Conservation (phyloP, 306 rosid genomes). For the Fragaria iinumae region DNA sequence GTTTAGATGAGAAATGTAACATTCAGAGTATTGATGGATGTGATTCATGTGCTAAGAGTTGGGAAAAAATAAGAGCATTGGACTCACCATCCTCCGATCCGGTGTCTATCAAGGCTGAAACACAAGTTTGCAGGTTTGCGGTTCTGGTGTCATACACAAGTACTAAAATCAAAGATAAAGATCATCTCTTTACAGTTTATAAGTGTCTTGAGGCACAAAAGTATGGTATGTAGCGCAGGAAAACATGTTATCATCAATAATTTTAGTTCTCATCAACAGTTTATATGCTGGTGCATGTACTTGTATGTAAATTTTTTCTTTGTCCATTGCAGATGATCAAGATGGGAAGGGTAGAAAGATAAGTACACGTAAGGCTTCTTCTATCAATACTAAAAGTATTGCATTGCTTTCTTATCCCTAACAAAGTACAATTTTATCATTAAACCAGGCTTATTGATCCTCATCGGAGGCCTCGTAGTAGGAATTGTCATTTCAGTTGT, state of each 20-base stretch:
- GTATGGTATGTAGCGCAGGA: constrained; percentile 15
- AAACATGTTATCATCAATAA: neutral
- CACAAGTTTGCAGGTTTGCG: constrained; percentile 40
- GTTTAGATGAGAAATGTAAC: constrained; percentile 28
- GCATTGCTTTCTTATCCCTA: neutral
- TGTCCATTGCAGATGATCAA: neutral
- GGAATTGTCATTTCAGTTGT: constrained; percentile 19
- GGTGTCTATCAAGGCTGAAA: constrained; percentile 4
- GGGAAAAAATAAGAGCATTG: constrained; percentile 27
- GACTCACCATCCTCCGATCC: constrained; percentile 8
- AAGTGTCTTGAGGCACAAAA: constrained; percentile 35
- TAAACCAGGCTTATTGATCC: constrained; percentile 35
- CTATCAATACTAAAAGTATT: neutral
- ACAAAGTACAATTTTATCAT: neutral
- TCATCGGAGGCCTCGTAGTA: constrained; percentile 24
- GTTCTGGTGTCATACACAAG: constrained; percentile 34
- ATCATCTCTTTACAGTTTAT: constrained; percentile 17
- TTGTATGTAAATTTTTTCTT: neutral
- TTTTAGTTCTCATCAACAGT: neutral
- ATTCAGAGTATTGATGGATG: constrained; percentile 26
- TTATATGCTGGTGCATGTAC: neutral
- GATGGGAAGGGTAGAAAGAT: neutral
- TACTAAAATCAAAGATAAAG: constrained; percentile 19
- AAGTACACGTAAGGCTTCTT: constrained; percentile 7
- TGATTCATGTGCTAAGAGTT: constrained; percentile 26